Base-by-base conservation (phyloP, 371 early-diverging fungal genomes). In the Spraguea lophii region DNA sequence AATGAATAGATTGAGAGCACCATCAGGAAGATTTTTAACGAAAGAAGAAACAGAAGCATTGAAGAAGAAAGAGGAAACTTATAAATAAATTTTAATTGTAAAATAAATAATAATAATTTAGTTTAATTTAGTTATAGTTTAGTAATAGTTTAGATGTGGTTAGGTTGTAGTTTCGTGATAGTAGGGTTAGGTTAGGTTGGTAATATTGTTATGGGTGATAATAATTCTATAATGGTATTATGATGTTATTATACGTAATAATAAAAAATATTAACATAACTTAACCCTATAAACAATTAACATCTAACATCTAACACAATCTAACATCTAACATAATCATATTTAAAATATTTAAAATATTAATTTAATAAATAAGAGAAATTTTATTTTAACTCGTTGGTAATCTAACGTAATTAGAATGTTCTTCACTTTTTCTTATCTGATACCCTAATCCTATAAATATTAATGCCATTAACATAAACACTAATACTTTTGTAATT, bases 1-100 rank as follows among this genome's bases (percentile, higher is more conserved):
- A 0, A 84, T 90, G 86, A 75, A 85, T 44, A 74, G 93, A 21
- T 81, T 86, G 20, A 74, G 93, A 43, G 93, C 90, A n/a, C 68
- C 69, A 2, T 63, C 63, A 10, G 70, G 70, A 9, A 35, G 74
- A 27, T 74, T 74, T 55, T 54, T 74, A 27, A 74, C 73, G 0
- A 71, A 71, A 55, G 61, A 60, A 38, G 75, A 75, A 44, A 65
- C 66, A 27, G 55, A 38, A 24, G 62, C 52, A 40, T 39, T 61
- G 36, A 54, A 56, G 27, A 42, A 39, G 22, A 46, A 63, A 39
- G 49, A 47, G 30, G 34, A 17, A 4, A 12, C 6, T 13, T 20
- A 50, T 17, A 35, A 10, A 12, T 2, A 39, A 49, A 3, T 17
- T 46, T 3, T 30, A 30, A 4, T 6, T 6, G 17, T 46, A 12